Percentiles rank a stretch among this genome's conserved stretches.
phyloP scores from a whole-genome alignment of 1,139 yeast genomes.

The Entelexis paramagnoliae region DNA sequence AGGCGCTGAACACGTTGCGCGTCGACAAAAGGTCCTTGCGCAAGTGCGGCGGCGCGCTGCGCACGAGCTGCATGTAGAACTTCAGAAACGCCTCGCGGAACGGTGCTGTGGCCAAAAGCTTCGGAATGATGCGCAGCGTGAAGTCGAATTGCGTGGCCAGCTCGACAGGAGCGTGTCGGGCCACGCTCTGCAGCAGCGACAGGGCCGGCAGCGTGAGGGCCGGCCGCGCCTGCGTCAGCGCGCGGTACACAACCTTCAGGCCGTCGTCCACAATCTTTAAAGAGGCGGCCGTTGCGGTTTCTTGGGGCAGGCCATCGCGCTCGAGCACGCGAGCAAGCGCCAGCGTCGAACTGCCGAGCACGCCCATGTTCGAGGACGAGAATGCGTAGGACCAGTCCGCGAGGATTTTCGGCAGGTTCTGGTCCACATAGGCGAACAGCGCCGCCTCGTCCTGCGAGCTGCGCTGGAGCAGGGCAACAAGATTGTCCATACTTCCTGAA shows the following conservation, averaged over 20 bases:
- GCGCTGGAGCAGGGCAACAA: constrained; percentile 14
- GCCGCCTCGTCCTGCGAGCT: constrained; percentile 6
- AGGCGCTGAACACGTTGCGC: constrained; percentile 44
- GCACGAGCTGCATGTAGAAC: constrained; percentile 50
- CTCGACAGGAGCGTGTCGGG: constrained; percentile 42
- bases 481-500: constrained; percentile 14
- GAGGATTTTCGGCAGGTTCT: constrained; percentile 13
- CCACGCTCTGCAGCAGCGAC: constrained; percentile 43
- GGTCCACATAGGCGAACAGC: constrained; percentile 10
- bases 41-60: constrained; percentile 40
- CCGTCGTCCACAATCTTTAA: constrained; percentile 46
- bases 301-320: constrained; percentile 1
- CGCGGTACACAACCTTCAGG: constrained; percentile 57
- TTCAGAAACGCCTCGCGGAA: constrained; percentile 50
- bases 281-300: constrained; percentile 18
- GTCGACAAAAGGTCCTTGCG: constrained; percentile 59
- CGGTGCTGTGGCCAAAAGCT: constrained; percentile 46
- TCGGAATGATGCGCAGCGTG: constrained; percentile 50
- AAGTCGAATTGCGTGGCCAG: constrained; percentile 61
- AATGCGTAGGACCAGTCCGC: constrained; percentile 25
- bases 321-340: constrained; percentile 17
- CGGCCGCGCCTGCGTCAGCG: constrained; percentile 50
- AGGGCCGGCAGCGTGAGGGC: constrained; percentile 54
- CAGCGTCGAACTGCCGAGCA: constrained; percentile 19
- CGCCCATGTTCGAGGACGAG: constrained; percentile 22